Base-by-base conservation (phyloP, 1,284 basidiomycete genomes). In the Thecaphora frezii region DNA sequence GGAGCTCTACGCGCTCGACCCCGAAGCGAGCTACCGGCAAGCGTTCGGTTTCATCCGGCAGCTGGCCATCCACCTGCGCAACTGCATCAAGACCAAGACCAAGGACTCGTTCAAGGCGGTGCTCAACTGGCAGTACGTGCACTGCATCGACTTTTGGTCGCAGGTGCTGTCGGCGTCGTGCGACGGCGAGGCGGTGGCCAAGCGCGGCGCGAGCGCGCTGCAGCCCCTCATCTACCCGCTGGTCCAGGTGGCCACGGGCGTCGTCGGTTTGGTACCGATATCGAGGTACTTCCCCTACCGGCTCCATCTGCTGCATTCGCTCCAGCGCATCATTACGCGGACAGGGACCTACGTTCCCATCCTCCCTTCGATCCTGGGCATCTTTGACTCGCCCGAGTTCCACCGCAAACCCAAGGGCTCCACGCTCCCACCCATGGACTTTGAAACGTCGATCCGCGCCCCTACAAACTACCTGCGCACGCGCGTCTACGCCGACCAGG, bases 41-140 rank as follows among this genome's bases (percentile, higher is more conserved):
- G 92, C 93, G 1, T 99, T 98, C 82, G 88, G 89, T 14, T 98
- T 94, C 80, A 94, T 98, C 69, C 87, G 96, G 37, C 93, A 96
- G 80, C 86, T 99, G 38, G 96, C 94, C 1, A 90, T 97, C 59
- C 90, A 92, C 76, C 83, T 99, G 47, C 83, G 96, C 57, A 91
- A 89, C 73, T 90, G 89, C 78, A 90, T 93, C 85, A 93, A 93
- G 81, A 84, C 87, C 43, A 89, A 89, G 77, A 88, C 65, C 28
- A 68, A 73, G 51, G 76, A 77, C 41, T 60, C 72, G 16, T 76
- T 66, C 65, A 73, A 76, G 55, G 55, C 59, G 24, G 74, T 78
- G 14, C 71, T 72, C 63, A 98, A 97, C 81, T 99, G 96, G 96
- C 94, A 97, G 80, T 98, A 89, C 71, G 88, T 90, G 7, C 94